Evolutionary conservation across 768 basidiomycete species (phyloP), one percentile per base, ranked within the genome.

Genomic region (Nidularia sp.): DNA sequence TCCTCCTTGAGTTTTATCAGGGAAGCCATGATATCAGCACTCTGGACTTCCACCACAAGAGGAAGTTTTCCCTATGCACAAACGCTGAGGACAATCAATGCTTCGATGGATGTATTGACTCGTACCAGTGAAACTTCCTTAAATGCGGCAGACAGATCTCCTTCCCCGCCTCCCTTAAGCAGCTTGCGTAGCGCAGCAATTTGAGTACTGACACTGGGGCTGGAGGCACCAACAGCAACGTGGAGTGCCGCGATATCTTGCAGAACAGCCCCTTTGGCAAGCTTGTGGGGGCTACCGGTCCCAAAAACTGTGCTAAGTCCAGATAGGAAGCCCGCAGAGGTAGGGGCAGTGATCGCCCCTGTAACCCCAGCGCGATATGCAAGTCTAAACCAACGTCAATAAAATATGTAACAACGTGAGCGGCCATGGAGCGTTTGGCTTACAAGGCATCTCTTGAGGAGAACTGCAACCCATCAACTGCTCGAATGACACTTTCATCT

Each of bases 381-480:
- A 44, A 88, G 72, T 13, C 80, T 83, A 49, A n/a, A 50, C 15
- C 33, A 53, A 47, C 47, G 10, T 53, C 51, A 45, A 57, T 49
- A 12, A 29, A 6, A 50, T 31, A 13, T 33, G 18, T 18, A 4
- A 29, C 25, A 29, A 4, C 4, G 25, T 29, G 25, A 29, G 25
- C 25, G 25, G 25, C 25, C 25, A 29, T 3, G 25, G 18, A 47
- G 48, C 5, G 41, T 31, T 43, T 49, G 50, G 59, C 71, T 57
- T 53, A 74, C 68, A 70, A 58, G 32, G 63, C 80, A 64, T 87
- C 79, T 51, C 85, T 80, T 13, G 84, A 79, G 1, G 74, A 75
- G 59, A 87, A 91, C 53, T 79, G 77, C 33, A 90, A 73, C 0
- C 92, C 91, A 61, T 94, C 91, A 3, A 78, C 78, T 6, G 88